phyloP scores from a whole-genome alignment of 148 eudicot genomes.

The Heliosperma pusillum region DNA sequence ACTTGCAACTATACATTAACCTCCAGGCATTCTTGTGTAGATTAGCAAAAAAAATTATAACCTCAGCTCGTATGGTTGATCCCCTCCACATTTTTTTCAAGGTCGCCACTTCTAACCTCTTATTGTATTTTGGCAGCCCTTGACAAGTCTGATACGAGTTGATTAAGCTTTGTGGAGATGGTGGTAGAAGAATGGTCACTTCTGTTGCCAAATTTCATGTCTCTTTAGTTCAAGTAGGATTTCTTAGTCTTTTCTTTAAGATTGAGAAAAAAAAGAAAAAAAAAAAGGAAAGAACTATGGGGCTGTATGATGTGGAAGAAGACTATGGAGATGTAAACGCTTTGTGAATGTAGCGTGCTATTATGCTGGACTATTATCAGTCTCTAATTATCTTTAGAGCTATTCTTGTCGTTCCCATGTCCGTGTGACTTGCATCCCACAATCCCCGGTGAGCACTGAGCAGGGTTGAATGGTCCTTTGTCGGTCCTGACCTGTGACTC shows the following conservation, averaged over 20 bases:
- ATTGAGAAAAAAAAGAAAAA: too few relatives aligned
- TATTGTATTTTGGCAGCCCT: conserved; percentile 37
- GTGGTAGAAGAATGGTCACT: background rate
- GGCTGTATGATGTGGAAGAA: conserved; percentile 2
- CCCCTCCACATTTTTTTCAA: background rate
- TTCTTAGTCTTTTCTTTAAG: background rate
- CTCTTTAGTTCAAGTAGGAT: background rate
- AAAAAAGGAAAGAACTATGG: background rate
- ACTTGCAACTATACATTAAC: background rate
- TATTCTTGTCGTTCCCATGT: too few relatives aligned
- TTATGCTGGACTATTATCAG: background rate
- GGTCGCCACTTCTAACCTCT: background rate
- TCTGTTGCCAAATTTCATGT: background rate
- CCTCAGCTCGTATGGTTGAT: background rate
- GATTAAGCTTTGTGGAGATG: conserved; percentile 22
- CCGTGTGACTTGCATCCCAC: background rate
- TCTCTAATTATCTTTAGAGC: background rate
- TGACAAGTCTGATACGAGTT: conserved; percentile 57
- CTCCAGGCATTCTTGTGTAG: background rate
- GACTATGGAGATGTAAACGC: background rate
- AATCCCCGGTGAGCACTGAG: background rate
- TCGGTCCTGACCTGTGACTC: background rate
- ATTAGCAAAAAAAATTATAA: too few relatives aligned
- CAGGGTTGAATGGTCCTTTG: background rate
- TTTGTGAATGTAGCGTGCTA: background rate